phyloP scores from a whole-genome alignment of 2,329 filamentous ascomycete species.

The Ilyonectria mors-panacis region DNA sequence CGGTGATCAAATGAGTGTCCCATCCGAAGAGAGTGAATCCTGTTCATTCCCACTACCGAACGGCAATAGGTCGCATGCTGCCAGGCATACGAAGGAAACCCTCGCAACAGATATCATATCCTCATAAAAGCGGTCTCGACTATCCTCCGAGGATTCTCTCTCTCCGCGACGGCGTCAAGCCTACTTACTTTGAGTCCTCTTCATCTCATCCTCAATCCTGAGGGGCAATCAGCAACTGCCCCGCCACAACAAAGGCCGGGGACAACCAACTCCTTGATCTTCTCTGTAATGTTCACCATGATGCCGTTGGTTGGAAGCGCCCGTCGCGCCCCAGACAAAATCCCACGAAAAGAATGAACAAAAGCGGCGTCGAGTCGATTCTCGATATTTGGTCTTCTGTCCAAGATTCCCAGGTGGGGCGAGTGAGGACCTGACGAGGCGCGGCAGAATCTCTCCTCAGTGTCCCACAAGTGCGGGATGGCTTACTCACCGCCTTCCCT shows the following conservation, averaged over 20 bases:
- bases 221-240: constrained; percentile 42
- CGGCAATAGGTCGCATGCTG: not conserved
- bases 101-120: not conserved
- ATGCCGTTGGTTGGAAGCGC: constrained; percentile 54
- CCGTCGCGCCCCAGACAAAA: constrained; percentile 38
- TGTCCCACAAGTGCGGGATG: constrained; percentile 38
- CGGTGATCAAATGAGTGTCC: not conserved
- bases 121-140: not conserved
- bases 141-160: not conserved
- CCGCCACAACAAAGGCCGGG: constrained; percentile 9
- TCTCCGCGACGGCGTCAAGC: not conserved
- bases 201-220: constrained; percentile 99
- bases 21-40: not conserved
- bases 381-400: constrained; percentile 30
- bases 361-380: constrained; percentile 28
- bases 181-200: constrained; percentile 91
- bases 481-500: constrained; percentile 49
- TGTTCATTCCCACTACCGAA: not conserved
- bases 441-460: constrained; percentile 44
- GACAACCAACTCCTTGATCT: constrained; percentile 93
- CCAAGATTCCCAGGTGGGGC: constrained; percentile 49
- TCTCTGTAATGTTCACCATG: constrained; percentile 99
- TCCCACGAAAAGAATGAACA: constrained; percentile 21
- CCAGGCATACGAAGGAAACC: not conserved
- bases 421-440: constrained; percentile 45